Evolutionary conservation across 2,329 filamentous ascomycete species (phyloP).

Genomic region (Macroventuria anomochaeta): DNA sequence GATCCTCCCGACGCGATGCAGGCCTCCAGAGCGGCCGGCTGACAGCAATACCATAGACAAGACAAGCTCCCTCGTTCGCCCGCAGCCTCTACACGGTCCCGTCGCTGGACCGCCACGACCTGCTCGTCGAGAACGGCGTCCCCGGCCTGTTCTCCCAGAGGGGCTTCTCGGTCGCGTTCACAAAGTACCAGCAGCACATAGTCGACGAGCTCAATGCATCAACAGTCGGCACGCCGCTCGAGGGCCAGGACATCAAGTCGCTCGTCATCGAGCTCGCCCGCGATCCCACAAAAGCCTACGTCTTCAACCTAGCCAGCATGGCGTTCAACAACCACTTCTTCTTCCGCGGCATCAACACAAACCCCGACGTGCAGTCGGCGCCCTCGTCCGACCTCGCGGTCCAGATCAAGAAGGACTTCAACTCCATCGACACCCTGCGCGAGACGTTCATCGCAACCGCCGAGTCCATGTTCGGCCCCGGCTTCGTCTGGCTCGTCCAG

Average conservation of each 20-base stretch:
- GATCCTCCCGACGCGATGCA: conserved; percentile 1
- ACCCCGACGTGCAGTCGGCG: conserved; percentile 31
- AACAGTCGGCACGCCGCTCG: conserved; percentile 70
- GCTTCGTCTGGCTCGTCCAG: conserved; percentile 91
- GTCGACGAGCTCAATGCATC: conserved; percentile 77
- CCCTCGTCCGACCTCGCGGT: conserved; percentile 60
- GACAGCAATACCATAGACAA: conserved; percentile 37
- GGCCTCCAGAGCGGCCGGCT: conserved; percentile 25
- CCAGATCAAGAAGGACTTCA: conserved; percentile 74
- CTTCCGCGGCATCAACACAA: conserved; percentile 65
- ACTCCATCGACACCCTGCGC: conserved; percentile 81
- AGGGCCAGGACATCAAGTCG: conserved; percentile 66
- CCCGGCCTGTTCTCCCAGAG: conserved; percentile 72
- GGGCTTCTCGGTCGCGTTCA: conserved; percentile 80
- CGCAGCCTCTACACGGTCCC: conserved; percentile 55
- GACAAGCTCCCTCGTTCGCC: conserved; percentile 24
- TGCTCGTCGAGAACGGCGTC: conserved; percentile 62
- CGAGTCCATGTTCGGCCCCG: conserved; percentile 91
- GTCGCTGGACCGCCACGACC: conserved; percentile 54
- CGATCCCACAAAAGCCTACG: conserved; percentile 74
- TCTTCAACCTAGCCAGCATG: conserved; percentile 98
- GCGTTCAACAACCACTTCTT: conserved; percentile 90
- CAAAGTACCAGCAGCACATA: conserved; percentile 77
- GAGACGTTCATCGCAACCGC: conserved; percentile 82
- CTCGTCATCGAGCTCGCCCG: conserved; percentile 79